A percentile compares a stretch with the other conserved stretches of the same genome.
These are phyloP conservation scores for Rhodotorula sp. DNA, from an alignment of 1,284 basidiomycete genomes.

Conservation along the genomic window DNA sequence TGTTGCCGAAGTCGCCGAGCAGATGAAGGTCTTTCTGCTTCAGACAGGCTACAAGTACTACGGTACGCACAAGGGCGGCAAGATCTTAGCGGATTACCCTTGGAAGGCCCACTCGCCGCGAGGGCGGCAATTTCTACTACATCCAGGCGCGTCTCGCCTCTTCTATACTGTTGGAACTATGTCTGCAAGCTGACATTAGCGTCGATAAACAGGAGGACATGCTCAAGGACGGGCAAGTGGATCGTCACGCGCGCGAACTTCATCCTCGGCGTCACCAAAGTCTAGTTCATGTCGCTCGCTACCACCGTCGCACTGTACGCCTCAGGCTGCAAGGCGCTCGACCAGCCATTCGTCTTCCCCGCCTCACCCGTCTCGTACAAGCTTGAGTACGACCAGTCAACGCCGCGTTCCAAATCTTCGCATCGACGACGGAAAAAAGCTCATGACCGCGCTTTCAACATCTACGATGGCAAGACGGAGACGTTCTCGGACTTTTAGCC, in stretches of 20 bases:
- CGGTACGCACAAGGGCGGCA: conserved; percentile 9
- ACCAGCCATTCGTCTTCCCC: conserved; percentile 8
- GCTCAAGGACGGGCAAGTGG: conserved; percentile 4
- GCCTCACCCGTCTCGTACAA: background rate
- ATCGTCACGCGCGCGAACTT: conserved; percentile 8
- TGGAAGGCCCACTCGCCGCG: conserved; percentile 7
- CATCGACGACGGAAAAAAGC: background rate
- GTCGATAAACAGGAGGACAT: conserved; percentile 11
- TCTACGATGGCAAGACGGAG: conserved; percentile 2
- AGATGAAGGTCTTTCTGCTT: background rate
- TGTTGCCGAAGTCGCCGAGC: background rate
- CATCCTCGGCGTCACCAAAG: conserved; percentile 6
- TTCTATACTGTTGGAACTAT: background rate
- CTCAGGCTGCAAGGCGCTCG: background rate
- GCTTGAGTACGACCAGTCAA: conserved; percentile 8
- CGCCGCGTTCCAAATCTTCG: conserved; percentile 1
- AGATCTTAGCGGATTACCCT: background rate
- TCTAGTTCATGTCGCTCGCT: conserved; percentile 6
- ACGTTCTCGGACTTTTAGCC: background rate
- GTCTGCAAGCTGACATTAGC: background rate
- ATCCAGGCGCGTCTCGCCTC: background rate
- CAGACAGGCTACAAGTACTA: conserved; percentile 16
- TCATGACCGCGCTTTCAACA: background rate
- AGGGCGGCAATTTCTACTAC: conserved; percentile 15
- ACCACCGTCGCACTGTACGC: conserved; percentile 12